Conservation (phyloP, 139 green algal species). For the Diplosphaera chodatii region DNA sequence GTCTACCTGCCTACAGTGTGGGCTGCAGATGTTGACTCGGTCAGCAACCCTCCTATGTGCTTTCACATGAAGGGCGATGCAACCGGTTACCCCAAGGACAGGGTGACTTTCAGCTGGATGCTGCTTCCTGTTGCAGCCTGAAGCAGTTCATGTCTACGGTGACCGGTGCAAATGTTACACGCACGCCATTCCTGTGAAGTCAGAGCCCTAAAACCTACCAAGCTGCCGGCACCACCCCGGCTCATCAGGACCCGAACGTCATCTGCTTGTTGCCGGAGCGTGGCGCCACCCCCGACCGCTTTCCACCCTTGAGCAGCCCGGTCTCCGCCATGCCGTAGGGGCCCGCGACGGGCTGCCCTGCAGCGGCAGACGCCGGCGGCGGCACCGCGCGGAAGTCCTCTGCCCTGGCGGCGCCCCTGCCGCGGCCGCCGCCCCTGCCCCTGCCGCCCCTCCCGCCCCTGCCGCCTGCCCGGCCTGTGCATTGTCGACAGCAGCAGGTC, state of each 20-base stretch:
- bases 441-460: neutral
- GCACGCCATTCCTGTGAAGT: no score
- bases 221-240: no score
- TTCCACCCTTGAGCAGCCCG: constrained; percentile 30
- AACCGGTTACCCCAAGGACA: no score
- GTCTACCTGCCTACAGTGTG: no score
- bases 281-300: constrained; percentile 16
- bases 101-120: no score
- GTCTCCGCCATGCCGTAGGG: constrained; percentile 19
- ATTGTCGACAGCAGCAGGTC: neutral
- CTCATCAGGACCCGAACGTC: constrained; percentile 16
- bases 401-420: neutral
- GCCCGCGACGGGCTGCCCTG: constrained; percentile 16
- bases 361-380: constrained; percentile 3
- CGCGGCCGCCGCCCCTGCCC: constrained; percentile 5
- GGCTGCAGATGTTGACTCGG: no score
- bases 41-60: no score
- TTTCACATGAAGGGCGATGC: no score
- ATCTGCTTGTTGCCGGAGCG: constrained; percentile 34
- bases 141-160: no score
- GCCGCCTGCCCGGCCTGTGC: neutral
- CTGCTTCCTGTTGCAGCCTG: no score
- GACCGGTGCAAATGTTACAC: no score
- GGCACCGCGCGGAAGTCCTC: constrained; percentile 12
- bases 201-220: no score